These are phyloP conservation scores for Mortierella sp. DNA, from an alignment of 371 early-diverging fungal genomes.

Conservation along the genomic window DNA sequence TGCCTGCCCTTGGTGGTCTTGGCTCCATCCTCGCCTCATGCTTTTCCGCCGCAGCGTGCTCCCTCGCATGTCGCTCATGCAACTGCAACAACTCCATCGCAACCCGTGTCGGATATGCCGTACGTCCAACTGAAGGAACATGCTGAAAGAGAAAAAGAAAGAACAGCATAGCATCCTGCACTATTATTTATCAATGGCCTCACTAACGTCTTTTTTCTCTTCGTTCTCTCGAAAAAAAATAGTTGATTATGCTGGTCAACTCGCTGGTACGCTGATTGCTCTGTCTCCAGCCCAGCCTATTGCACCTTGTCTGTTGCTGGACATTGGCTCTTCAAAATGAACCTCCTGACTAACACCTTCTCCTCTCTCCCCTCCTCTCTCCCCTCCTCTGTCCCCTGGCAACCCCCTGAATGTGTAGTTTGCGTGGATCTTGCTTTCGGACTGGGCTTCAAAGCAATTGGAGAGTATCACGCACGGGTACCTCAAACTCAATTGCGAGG, in stretches of 20 bases:
- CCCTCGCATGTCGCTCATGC: conserved; percentile 73
- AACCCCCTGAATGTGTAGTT: conserved; percentile 46
- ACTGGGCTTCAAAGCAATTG: conserved; percentile 92
- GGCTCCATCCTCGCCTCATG: conserved; percentile 70
- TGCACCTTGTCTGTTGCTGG: neutral
- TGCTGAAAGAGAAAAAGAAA: neutral
- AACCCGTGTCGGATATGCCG: conserved; percentile 83
- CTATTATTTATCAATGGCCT: neutral
- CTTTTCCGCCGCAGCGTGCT: conserved; percentile 78
- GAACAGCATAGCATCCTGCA: neutral
- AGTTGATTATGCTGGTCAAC: conserved; percentile 55
- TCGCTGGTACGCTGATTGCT: conserved; percentile 37
- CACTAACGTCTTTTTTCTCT: neutral
- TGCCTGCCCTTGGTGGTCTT: conserved; percentile 66
- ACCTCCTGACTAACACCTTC: conserved; percentile 80
- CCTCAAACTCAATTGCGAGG: conserved; percentile 87
- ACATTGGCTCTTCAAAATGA: conserved; percentile 61
- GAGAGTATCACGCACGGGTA: conserved; percentile 85
- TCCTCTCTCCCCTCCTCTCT: neutral
- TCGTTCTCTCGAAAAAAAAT: neutral
- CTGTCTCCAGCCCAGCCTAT: neutral
- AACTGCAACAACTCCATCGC: conserved; percentile 80
- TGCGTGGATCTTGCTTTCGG: conserved; percentile 86
- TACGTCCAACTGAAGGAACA: conserved; percentile 39
- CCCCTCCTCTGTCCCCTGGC: neutral